Evolutionary conservation across 345 rosid genomes (phyloP).

Genomic region (Populus euphratica): DNA sequence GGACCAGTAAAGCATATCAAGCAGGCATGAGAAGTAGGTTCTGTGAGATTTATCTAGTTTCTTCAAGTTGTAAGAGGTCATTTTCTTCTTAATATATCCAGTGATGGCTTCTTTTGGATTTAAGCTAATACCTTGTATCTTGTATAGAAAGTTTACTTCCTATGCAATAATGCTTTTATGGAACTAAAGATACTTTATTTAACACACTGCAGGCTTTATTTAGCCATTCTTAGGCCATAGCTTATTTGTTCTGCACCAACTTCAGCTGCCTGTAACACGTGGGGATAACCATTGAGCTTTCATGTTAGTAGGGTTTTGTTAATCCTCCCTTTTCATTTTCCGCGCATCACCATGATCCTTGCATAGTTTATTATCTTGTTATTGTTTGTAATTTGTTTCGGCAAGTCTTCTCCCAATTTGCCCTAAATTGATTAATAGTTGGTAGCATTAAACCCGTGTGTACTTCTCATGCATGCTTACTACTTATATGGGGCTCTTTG

Average conservation of each 20-base stretch:
- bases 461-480: background rate
- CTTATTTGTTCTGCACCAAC: constrained; percentile 4
- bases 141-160: background rate
- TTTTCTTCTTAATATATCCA: background rate
- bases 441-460: background rate
- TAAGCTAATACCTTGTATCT: background rate
- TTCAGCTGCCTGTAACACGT: constrained; percentile 6
- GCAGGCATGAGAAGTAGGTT: background rate
- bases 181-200: constrained; percentile 1
- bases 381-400: background rate
- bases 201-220: constrained; percentile 9
- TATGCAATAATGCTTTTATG: background rate
- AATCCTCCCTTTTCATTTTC: background rate
- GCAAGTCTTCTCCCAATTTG: background rate
- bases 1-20: background rate
- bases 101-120: background rate
- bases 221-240: constrained; percentile 1
- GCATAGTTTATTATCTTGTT: background rate
- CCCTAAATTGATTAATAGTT: background rate
- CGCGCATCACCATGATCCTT: background rate
- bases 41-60: background rate
- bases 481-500: background rate
- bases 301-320: constrained; percentile 9
- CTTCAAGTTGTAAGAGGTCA: background rate
- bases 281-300: constrained; percentile 7